These are phyloP conservation scores for Stagonosporopsis rhizophila DNA, from an alignment of 2,329 filamentous ascomycete species.

Conservation along the genomic window DNA sequence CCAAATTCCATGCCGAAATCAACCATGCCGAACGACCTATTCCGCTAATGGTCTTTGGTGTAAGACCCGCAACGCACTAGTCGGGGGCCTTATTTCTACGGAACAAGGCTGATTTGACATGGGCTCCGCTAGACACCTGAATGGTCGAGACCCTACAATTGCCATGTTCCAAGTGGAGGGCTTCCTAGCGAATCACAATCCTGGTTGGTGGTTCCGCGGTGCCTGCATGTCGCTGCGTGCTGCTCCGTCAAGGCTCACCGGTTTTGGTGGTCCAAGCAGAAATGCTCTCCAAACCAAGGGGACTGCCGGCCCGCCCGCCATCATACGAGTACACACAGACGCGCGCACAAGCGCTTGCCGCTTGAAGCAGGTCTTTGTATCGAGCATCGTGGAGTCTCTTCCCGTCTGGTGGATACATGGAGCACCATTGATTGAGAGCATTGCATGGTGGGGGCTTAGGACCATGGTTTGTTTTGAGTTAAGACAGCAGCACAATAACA, in stretches of 20 bases:
- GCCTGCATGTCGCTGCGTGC: conserved; percentile 20
- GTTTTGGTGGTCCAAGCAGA: conserved; percentile 20
- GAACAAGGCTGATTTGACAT: conserved; percentile 43
- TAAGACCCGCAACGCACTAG: conserved; percentile 41
- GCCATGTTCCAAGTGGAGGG: conserved; percentile 11
- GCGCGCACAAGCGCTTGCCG: conserved; percentile 18
- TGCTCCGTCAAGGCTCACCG: conserved; percentile 24
- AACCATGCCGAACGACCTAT: conserved; percentile 8
- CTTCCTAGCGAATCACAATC: conserved; percentile 19
- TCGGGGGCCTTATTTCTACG: conserved; percentile 41
- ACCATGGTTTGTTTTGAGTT: neutral
- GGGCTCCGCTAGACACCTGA: conserved; percentile 10
- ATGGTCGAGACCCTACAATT: conserved; percentile 20
- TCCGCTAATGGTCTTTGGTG: conserved; percentile 20
- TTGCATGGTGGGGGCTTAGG: conserved; percentile 15
- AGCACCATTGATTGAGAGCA: conserved; percentile 1
- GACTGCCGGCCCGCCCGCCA: conserved; percentile 18
- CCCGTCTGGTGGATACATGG: conserved; percentile 3
- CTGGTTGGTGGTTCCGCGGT: conserved; percentile 12
- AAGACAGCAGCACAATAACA: conserved; percentile 7
- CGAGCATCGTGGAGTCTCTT: conserved; percentile 17
- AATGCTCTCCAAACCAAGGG: conserved; percentile 23
- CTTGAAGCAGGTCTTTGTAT: conserved; percentile 20
- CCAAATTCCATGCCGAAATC: conserved; percentile 8
- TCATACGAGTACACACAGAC: conserved; percentile 20